Conservation (phyloP, 225 moss, liverwort and hornwort genomes). For the Marchantia paleacea region DNA sequence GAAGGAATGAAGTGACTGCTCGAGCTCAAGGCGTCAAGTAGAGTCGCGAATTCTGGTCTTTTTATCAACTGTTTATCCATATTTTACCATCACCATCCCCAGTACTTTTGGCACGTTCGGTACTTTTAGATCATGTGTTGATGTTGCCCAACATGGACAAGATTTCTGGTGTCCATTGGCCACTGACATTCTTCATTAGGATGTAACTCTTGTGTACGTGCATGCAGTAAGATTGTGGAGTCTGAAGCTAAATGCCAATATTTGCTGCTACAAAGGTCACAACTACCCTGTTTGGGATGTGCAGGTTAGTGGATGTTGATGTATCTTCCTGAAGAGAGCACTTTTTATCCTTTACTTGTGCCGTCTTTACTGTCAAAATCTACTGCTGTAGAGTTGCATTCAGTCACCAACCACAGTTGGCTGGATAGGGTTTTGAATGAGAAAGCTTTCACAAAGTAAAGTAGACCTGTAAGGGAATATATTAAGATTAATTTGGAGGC, state of each 20-base stretch:
- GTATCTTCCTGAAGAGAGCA: too few species aligned
- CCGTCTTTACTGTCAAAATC: too few species aligned
- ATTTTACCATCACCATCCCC: too few species aligned
- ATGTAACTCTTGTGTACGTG: neutral
- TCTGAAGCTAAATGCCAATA: constrained; percentile 82
- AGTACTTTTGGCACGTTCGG: too few species aligned
- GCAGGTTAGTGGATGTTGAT: constrained; percentile 32
- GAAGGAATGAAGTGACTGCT: neutral
- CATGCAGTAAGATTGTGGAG: constrained; percentile 84
- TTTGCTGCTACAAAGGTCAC: constrained; percentile 90
- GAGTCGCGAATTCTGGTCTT: neutral
- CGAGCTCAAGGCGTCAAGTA: too few species aligned
- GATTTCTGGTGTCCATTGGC: neutral
- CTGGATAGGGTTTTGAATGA: too few species aligned
- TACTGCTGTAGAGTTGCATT: too few species aligned
- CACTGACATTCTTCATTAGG: neutral
- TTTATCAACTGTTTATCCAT: neutral
- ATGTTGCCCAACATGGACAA: neutral
- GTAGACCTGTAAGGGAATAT: too few species aligned
- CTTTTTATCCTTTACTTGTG: too few species aligned
- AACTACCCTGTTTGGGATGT: constrained; percentile 99
- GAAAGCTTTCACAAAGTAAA: too few species aligned
- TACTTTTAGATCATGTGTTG: neutral
- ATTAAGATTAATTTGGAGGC: too few species aligned
- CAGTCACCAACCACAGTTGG: too few species aligned